Evolutionary conservation across 169 alveolate species (phyloP).

Genomic region (Besnoitia besnoiti): DNA sequence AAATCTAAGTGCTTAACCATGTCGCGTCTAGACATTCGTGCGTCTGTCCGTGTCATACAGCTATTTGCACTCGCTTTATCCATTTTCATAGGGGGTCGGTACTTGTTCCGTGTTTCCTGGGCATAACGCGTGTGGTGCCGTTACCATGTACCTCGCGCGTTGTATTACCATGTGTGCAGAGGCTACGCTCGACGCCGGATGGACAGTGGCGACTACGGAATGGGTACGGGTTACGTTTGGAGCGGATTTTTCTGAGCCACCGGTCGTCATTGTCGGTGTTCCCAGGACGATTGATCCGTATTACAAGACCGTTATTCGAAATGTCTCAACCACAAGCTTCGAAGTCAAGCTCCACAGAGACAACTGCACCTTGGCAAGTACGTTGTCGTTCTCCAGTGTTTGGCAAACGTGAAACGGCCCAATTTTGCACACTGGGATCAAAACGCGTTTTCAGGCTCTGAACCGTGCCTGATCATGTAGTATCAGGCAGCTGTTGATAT

Average conservation of each 20-base stretch:
- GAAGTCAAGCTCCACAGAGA: conserved; percentile 2
- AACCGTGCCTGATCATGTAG: no score
- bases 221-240: neutral
- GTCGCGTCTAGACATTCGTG: no score
- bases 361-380: neutral
- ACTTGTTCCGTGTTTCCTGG: no score
- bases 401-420: neutral
- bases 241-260: neutral
- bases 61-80: no score
- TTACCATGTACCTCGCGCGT: no score
- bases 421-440: no score
- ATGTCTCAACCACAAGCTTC: neutral
- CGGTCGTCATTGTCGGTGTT: conserved; percentile 3
- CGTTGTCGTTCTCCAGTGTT: neutral
- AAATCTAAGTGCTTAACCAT: no score
- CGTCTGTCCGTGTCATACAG: no score
- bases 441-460: no score
- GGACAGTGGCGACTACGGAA: neutral
- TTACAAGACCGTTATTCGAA: neutral
- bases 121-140: no score
- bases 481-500: neutral
- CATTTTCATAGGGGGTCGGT: no score
- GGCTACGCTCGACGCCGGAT: neutral
- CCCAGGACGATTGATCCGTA: neutral
- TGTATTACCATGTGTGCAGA: no score